phyloP scores from a whole-genome alignment of 78 protist species.

The Dictyostelium brefeldianum region DNA sequence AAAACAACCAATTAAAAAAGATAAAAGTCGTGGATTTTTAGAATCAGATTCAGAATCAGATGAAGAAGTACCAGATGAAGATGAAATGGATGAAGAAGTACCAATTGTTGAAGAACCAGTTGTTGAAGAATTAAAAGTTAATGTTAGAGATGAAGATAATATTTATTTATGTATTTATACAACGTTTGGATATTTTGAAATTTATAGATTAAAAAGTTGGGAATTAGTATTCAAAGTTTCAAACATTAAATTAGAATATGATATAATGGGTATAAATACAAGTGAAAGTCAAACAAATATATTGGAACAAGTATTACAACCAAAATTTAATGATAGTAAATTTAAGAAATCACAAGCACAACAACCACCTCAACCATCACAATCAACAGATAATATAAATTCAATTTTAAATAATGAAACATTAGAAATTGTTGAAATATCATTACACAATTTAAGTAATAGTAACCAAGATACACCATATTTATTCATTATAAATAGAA shows the following conservation, averaged over 20 bases:
- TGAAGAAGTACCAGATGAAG: background rate
- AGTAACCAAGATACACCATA: background rate
- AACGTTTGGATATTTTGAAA: conserved; percentile 24
- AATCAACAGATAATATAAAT: background rate
- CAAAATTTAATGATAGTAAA: background rate
- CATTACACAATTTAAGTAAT: conserved; percentile 20
- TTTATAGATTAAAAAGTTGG: conserved; percentile 28
- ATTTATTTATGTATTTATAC: conserved; percentile 19
- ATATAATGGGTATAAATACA: conserved; percentile 11
- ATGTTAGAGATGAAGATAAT: background rate
- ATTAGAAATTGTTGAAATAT: conserved; percentile 34
- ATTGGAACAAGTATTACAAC: conserved; percentile 8
- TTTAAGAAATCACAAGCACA: no score
- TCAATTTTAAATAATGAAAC: background rate
- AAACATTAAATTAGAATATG: conserved; percentile 25
- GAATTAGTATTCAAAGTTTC: conserved; percentile 4
- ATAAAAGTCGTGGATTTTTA: background rate
- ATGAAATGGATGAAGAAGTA: background rate
- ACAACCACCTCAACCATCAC: background rate
- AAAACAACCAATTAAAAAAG: background rate
- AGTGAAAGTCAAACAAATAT: background rate
- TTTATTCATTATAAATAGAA: conserved; percentile 25
- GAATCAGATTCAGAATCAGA: background rate
- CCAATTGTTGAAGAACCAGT: background rate
- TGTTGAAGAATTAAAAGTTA: background rate